Conservation (phyloP, 2,329 filamentous ascomycete species). For the Thyridium curvatum region DNA sequence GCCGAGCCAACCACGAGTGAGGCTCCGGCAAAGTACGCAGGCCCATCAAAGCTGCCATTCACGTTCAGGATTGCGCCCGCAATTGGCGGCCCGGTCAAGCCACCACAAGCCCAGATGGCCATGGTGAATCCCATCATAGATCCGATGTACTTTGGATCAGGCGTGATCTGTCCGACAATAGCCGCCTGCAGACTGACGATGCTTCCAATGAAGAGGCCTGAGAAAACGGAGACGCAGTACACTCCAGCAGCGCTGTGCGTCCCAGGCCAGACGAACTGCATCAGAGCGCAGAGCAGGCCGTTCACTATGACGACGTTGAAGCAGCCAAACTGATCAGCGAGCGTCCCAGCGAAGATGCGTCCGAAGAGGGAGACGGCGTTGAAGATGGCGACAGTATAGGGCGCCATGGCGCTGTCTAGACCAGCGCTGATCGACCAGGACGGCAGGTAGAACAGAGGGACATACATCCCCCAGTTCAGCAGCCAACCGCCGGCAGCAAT, state of each 20-base stretch:
- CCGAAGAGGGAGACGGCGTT: constrained; percentile 56
- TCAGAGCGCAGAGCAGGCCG: constrained; percentile 48
- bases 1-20: constrained; percentile 7
- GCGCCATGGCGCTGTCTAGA: constrained; percentile 49
- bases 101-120: constrained; percentile 32
- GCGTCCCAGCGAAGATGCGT: constrained; percentile 48
- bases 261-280: constrained; percentile 51
- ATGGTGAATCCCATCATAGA: constrained; percentile 46
- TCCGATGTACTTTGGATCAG: constrained; percentile 41
- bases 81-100: constrained; percentile 37
- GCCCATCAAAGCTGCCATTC: constrained; percentile 25
- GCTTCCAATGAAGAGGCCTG: constrained; percentile 20
- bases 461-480: constrained; percentile 10
- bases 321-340: constrained; percentile 40
- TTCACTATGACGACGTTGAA: constrained; percentile 54
- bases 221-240: constrained; percentile 18
- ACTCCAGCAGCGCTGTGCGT: constrained; percentile 45
- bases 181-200: constrained; percentile 28
- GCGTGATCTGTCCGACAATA: constrained; percentile 16
- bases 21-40: constrained; percentile 8
- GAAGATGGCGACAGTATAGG: constrained; percentile 61
- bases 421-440: constrained; percentile 47
- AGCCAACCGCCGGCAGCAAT: constrained; percentile 8
- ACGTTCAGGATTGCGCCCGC: constrained; percentile 24
- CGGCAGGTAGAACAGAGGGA: constrained; percentile 53